These are phyloP conservation scores for Picea sitchensis DNA, from an alignment of 75 land plant species.

Conservation along the genomic window DNA sequence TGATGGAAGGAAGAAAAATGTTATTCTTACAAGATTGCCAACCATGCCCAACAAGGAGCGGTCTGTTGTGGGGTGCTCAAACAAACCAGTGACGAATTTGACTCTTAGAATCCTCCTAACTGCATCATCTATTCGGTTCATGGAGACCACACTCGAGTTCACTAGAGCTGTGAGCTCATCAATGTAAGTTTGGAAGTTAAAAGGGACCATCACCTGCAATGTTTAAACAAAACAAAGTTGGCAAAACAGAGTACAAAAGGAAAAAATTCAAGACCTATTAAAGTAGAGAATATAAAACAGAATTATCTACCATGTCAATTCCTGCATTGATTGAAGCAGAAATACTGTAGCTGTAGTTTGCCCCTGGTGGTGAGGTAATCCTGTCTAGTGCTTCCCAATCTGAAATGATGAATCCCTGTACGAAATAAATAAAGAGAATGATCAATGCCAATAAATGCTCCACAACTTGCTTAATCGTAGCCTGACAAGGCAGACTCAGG, in stretches of 20 bases:
- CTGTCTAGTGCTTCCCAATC: constrained; percentile 80
- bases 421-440: neutral
- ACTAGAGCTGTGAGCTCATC: constrained; percentile 51
- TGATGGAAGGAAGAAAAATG: neutral
- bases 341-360: constrained; percentile 56
- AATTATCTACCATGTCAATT: constrained; percentile 68
- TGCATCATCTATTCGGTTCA: constrained; percentile 75
- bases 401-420: constrained; percentile 76
- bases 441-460: neutral
- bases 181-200: constrained; percentile 52
- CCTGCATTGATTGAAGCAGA: constrained; percentile 70
- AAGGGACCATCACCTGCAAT: constrained; percentile 79
- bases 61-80: constrained; percentile 69
- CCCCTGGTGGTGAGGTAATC: constrained; percentile 46
- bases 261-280: neutral
- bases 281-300: neutral
- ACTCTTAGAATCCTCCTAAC: constrained; percentile 79
- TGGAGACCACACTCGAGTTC: constrained; percentile 54
- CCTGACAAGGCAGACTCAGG: neutral
- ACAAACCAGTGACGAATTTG: constrained; percentile 68
- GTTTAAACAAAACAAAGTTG: neutral
- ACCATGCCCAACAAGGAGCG: constrained; percentile 43
- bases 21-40: constrained; percentile 31
- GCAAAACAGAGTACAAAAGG: neutral
- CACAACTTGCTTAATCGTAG: neutral